Percentiles rank a stretch among this genome's conserved stretches.
These are phyloP conservation scores for Phaeotremella fagi DNA, from an alignment of 768 basidiomycete species.

Conservation along the genomic window DNA sequence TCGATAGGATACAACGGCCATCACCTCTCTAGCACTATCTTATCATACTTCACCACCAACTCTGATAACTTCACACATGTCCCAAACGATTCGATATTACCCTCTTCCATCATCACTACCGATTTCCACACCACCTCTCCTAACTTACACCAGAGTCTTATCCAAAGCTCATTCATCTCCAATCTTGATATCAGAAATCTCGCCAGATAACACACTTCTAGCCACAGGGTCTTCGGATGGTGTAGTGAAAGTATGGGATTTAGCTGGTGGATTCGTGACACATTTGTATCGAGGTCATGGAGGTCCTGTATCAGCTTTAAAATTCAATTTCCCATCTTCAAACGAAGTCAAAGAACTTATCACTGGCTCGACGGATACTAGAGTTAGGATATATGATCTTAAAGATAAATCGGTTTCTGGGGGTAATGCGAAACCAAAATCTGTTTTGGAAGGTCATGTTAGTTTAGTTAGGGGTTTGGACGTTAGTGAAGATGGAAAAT, in stretches of 20 bases:
- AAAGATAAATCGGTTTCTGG: slow-evolving; percentile 54
- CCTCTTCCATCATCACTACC: slow-evolving; percentile 58
- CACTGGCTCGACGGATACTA: slow-evolving; percentile 86
- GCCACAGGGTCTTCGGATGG: slow-evolving; percentile 97
- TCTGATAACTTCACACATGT: slow-evolving; percentile 73
- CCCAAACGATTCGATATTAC: slow-evolving; percentile 76
- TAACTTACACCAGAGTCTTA: slow-evolving; percentile 69
- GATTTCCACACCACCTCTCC: slow-evolving; percentile 39
- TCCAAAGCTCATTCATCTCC: slow-evolving; percentile 88
- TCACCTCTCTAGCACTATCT: slow-evolving; percentile 81
- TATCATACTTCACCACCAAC: slow-evolving; percentile 57
- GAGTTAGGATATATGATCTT: slow-evolving; percentile 87
- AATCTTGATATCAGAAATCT: slow-evolving; percentile 73
- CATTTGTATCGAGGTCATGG: slow-evolving; percentile 96
- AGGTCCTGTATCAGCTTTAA: slow-evolving; percentile 87
- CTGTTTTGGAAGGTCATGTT: slow-evolving; percentile 89
- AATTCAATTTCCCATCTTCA: slow-evolving; percentile 68
- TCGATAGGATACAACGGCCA: slow-evolving; percentile 70
- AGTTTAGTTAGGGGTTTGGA: slow-evolving; percentile 89
- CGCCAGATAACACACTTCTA: slow-evolving; percentile 75
- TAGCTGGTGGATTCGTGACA: slow-evolving; percentile 77
- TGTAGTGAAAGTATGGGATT: slow-evolving; percentile 94
- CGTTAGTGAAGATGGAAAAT: slow-evolving; percentile 76
- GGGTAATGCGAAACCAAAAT: slow-evolving; percentile 58
- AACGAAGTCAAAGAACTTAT: slow-evolving; percentile 57